Conservation (phyloP, 2,329 filamentous ascomycete genomes). For the Biscogniauxia marginata region DNA sequence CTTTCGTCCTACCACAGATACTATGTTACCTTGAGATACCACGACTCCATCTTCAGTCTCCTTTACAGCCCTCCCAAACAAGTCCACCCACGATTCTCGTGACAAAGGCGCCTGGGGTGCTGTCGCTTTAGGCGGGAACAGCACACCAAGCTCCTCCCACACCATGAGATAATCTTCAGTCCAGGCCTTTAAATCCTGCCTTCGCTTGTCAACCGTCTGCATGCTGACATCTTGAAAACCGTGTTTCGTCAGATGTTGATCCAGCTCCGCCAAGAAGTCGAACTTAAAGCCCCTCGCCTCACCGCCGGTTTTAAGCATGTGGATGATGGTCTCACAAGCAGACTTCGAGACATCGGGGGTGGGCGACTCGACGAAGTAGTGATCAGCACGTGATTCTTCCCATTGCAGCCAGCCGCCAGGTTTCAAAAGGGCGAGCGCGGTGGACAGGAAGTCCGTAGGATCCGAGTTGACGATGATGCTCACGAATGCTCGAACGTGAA, state of each 20-base stretch:
- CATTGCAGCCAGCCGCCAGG: constrained; percentile 27
- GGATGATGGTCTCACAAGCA: constrained; percentile 15
- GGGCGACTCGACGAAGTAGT: constrained; percentile 15
- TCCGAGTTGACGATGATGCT: constrained; percentile 16
- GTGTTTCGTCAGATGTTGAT: constrained; percentile 6
- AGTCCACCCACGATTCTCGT: constrained; percentile 17
- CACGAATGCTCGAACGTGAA: constrained; percentile 21
- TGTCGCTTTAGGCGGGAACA: constrained; percentile 19
- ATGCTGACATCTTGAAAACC: constrained; percentile 12
- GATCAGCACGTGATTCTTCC: constrained; percentile 20
- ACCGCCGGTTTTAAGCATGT: constrained; percentile 4
- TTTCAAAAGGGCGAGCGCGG: constrained; percentile 18
- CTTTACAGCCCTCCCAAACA: constrained; percentile 18
- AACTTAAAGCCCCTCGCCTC: constrained; percentile 7
- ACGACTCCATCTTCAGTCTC: constrained; percentile 28
- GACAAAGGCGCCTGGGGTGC: constrained; percentile 18
- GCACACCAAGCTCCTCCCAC: constrained; percentile 21
- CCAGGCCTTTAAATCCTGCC: constrained; percentile 24
- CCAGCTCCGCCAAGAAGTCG: constrained; percentile 10
- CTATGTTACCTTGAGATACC: constrained; percentile 14
- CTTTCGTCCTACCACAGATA: neutral
- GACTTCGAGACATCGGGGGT: constrained; percentile 6
- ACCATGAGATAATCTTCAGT: constrained; percentile 29
- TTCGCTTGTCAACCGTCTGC: neutral
- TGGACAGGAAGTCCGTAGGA: constrained; percentile 11